Base-by-base conservation (phyloP, 345 rosid species). In the Carallia brachiata region DNA sequence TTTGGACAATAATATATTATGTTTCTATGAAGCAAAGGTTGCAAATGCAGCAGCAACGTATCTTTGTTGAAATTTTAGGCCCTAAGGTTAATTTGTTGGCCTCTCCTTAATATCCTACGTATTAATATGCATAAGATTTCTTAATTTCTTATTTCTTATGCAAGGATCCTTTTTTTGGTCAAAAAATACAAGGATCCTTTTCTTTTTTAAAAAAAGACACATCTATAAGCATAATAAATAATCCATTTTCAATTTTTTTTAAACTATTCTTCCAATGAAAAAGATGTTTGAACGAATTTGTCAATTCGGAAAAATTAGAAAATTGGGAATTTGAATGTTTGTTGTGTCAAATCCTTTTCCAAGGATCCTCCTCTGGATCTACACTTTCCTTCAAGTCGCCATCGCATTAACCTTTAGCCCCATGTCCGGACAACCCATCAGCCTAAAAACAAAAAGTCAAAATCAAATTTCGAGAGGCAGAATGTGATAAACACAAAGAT, bases 331-430 rank as follows among this genome's bases (percentile, higher is more conserved):
- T 61, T 65, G 66, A 53, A 54, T 54, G 39, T 32, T 31, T 39
- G 2, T 73, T 19, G 62, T 78, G 93, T 86, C 82, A 78, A 75
- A 79, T 90, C 88, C 52, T 82, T 86, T 77, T 90, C 88, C 6
- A 70, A 82, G 88, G 77, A 84, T 90, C 85, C 81, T 54, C 74
- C 65, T 31, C 47, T 80, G 73, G 91, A 88, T 88, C 81, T 78
- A 82, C 83, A 58, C 79, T 79, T 80, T 70, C 61, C 81, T 79
- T 78, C 79, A 79, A 72, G 88, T 88, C 88, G 17, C 84, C 53
- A 70, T 87, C 87, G 52, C 53, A 44, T 70, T 63, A 62, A 67
- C 34, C 86, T 84, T 84, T 84, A 73, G 72, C 31, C 69, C 23
- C 13, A 72, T 55, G 27, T 40, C 79, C 62, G 64, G 91, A 84